Percentiles rank a stretch among this genome's conserved stretches.
These are phyloP conservation scores for Neonectria punicea DNA, from an alignment of 2,329 filamentous ascomycete species.

Conservation along the genomic window DNA sequence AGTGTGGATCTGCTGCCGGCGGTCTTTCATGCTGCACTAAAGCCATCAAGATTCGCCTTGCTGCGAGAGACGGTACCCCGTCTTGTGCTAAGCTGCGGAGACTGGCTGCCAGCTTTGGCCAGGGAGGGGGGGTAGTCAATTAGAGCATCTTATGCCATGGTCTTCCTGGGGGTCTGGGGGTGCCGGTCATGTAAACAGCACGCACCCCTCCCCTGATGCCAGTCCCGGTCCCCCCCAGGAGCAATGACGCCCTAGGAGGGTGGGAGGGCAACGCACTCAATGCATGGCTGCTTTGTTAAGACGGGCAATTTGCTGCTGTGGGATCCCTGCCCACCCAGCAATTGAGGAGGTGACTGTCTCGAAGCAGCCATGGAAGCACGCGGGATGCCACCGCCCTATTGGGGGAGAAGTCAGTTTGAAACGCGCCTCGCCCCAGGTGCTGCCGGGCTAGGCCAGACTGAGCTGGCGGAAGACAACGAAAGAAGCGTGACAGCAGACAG, in stretches of 20 bases:
- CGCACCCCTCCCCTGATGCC: slow-evolving; percentile 46
- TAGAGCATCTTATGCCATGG: slow-evolving; percentile 69
- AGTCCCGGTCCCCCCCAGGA: slow-evolving; percentile 25
- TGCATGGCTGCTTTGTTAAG: slow-evolving; percentile 34
- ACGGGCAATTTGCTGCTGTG: slow-evolving; percentile 39
- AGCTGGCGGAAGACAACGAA: slow-evolving; percentile 37
- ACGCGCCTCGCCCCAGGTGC: slow-evolving; percentile 42
- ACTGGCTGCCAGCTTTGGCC: slow-evolving; percentile 49
- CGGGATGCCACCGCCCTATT: slow-evolving; percentile 38
- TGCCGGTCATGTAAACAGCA: slow-evolving; percentile 63
- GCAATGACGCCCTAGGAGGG: slow-evolving; percentile 37
- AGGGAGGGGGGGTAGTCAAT: slow-evolving; percentile 64
- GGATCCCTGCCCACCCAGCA: slow-evolving; percentile 34
- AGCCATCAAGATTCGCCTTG: slow-evolving; percentile 43
- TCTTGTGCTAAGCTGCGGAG: slow-evolving; percentile 42
- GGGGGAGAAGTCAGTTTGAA: slow-evolving; percentile 40
- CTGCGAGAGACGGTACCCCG: slow-evolving; percentile 37
- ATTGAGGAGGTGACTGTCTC: slow-evolving; percentile 32
- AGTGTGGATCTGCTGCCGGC: slow-evolving; percentile 41
- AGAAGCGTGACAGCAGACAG: slow-evolving; percentile 26
- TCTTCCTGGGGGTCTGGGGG: slow-evolving; percentile 44
- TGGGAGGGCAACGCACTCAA: slow-evolving; percentile 34
- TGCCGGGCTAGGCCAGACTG: slow-evolving; percentile 36
- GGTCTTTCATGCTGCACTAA: slow-evolving; percentile 45
- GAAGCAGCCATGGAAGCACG: slow-evolving; percentile 35